Base-by-base conservation (phyloP, 2,329 filamentous ascomycete species). In the Claviceps sp. region DNA sequence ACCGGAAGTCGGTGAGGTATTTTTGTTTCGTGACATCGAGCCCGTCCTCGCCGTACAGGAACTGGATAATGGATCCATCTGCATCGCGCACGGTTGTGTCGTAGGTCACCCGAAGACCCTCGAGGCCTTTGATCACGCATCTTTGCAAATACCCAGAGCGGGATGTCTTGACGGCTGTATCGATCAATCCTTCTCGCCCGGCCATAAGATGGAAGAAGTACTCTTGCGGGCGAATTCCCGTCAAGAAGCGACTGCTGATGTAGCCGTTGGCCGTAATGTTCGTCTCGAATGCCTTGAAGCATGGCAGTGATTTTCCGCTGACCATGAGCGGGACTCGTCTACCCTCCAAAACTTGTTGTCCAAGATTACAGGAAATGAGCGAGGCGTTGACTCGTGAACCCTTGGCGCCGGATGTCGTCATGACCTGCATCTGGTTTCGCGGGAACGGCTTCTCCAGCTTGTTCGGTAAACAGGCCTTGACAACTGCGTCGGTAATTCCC, bases 161-260 rank as follows among this genome's bases (percentile, higher is more conserved):
- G 9, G 91, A 95, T 1, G 93, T 98, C 72, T 98, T 98, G 67
- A 98, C 93, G 57, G 93, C 93, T 20, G 93, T 98, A 77, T 98
- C 93, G 64, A 98, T 98, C 58, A 98, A 74, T 75, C 93, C 93
- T 76, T 98, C 94, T 71, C 93, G 82, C 61, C 94, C 94, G 63
- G 91, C 93, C 94, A 98, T 98, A 68, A 94, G 89, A 78, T 98
- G 93, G 75, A 98, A 98, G 67, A 91, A 98, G 68, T 96, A 98
- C 66, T 98, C 94, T 63, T 98, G 93, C 4, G 93, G 93, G 51
- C 91, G 83, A 55, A 98, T 93, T 54, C 93, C 93, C 24, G 94
- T 98, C 75, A 98, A 85, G 79, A 98, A 98, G 65, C 93, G 89
- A 63, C 94, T 89, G 48, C 87, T 86, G 57, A 98, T 87, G 69